Conservation (phyloP, 345 rosid species). For the Corchorus capsularis region DNA sequence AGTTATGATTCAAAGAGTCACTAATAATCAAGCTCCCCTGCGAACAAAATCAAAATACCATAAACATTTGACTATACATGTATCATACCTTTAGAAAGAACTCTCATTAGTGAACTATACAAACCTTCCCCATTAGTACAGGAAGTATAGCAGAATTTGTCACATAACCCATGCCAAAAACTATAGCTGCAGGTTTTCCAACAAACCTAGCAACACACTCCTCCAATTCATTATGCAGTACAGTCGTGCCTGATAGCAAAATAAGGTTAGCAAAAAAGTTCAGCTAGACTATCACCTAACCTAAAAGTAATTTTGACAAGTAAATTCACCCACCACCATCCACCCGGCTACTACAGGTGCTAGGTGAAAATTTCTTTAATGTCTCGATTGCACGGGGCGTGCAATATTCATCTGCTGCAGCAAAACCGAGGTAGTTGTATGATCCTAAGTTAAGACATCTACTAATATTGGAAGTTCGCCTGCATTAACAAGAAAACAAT, state of each 20-base stretch:
- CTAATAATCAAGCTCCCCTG: slow-evolving; percentile 90
- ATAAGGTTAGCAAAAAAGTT: background rate
- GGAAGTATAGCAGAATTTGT: slow-evolving; percentile 89
- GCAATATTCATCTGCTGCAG: slow-evolving; percentile 91
- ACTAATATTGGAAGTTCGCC: background rate
- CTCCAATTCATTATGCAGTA: slow-evolving; percentile 75
- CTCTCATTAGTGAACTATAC: slow-evolving; percentile 6
- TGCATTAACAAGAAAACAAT: background rate
- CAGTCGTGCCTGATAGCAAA: slow-evolving; percentile 61
- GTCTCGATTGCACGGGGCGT: slow-evolving; percentile 80
- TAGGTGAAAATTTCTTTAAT: slow-evolving; percentile 71
- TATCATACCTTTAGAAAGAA: background rate
- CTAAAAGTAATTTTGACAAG: background rate
- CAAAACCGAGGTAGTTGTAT: slow-evolving; percentile 94
- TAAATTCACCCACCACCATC: slow-evolving; percentile 63
- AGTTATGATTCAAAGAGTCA: slow-evolving; percentile 92
- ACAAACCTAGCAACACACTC: slow-evolving; percentile 76
- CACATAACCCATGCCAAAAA: slow-evolving; percentile 84
- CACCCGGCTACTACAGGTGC: slow-evolving; percentile 83
- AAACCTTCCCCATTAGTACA: slow-evolving; percentile 81
- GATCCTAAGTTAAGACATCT: slow-evolving; percentile 92
- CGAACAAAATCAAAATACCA: background rate
- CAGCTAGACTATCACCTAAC: background rate
- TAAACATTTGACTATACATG: slow-evolving; percentile 1
- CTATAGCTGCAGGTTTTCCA: slow-evolving; percentile 86